Evolutionary conservation across 2,329 filamentous ascomycete species (phyloP).

Genomic region (Exophiala aquamarina): DNA sequence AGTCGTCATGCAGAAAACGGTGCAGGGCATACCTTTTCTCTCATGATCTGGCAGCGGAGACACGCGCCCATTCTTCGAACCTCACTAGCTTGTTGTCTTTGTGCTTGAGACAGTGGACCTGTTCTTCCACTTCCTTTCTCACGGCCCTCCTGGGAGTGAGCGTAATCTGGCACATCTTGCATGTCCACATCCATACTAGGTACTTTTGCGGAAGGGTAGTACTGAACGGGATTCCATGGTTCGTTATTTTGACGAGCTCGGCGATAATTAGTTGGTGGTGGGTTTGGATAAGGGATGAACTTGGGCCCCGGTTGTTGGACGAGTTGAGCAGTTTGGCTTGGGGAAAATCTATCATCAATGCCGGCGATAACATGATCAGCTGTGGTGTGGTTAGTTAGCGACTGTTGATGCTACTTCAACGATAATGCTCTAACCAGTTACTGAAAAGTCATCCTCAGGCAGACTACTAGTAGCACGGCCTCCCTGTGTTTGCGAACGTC

Average conservation of each 20-base stretch:
- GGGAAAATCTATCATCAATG: conserved; percentile 15
- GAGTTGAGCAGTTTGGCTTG: conserved; percentile 8
- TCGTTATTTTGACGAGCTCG: conserved; percentile 6
- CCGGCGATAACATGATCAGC: conserved; percentile 18
- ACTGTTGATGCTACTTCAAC: no score
- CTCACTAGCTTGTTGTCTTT: conserved; percentile 18
- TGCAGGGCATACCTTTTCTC: conserved; percentile 19
- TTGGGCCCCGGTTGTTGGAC: conserved; percentile 7
- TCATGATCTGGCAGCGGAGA: conserved; percentile 24
- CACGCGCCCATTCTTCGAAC: conserved; percentile 22
- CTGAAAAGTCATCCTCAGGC: background rate
- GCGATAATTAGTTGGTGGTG: conserved; percentile 11
- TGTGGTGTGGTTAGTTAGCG: background rate
- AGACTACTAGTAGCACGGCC: background rate
- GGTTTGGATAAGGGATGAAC: conserved; percentile 8
- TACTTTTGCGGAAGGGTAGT: conserved; percentile 11
- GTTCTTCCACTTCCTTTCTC: conserved; percentile 16
- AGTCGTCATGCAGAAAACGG: background rate
- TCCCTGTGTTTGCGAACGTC: no score
- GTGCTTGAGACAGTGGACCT: conserved; percentile 14
- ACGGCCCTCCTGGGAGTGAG: conserved; percentile 2
- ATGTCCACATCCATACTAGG: conserved; percentile 3
- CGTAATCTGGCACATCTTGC: conserved; percentile 2
- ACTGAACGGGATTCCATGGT: conserved; percentile 16
- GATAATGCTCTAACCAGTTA: no score